phyloP scores from a whole-genome alignment of 1,284 basidiomycete species.

The Papiliotrema nemorosa region DNA sequence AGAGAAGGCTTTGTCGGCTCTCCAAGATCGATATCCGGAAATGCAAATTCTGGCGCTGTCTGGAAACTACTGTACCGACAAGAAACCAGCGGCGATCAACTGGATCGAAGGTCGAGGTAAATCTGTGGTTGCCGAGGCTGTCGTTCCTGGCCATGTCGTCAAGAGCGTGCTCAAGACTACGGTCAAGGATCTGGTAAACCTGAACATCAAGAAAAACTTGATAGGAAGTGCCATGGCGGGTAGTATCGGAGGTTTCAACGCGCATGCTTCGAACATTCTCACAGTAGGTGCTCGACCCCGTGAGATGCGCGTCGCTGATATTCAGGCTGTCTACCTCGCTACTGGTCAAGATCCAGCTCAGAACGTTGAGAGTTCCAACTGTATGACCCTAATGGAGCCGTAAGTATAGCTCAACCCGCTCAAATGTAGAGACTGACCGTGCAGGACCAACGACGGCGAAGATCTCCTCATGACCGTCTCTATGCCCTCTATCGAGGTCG shows the following conservation, averaged over 20 bases:
- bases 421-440: background rate
- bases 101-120: constrained; percentile 99
- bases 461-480: constrained; percentile 88
- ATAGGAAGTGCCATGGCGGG: constrained; percentile 98
- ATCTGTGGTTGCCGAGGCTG: constrained; percentile 93
- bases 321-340: constrained; percentile 79
- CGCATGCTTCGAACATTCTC: constrained; percentile 95
- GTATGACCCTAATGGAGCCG: constrained; percentile 99
- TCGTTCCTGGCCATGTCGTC: constrained; percentile 84
- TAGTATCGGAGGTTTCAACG: constrained; percentile 95
- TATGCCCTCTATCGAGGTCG: constrained; percentile 95
- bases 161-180: constrained; percentile 93
- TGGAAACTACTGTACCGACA: constrained; percentile 99
- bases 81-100: constrained; percentile 99
- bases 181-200: constrained; percentile 80
- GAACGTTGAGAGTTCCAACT: constrained; percentile 97
- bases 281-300: constrained; percentile 54
- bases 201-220: constrained; percentile 98
- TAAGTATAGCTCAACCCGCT: constrained; percentile 50
- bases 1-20: constrained; percentile 83
- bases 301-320: background rate
- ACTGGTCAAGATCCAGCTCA: constrained; percentile 99
- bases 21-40: constrained; percentile 79
- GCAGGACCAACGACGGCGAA: constrained; percentile 76
- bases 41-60: constrained; percentile 93